phyloP scores from a whole-genome alignment of 495 filamentous ascomycete genomes.

The Penicillium canescens region DNA sequence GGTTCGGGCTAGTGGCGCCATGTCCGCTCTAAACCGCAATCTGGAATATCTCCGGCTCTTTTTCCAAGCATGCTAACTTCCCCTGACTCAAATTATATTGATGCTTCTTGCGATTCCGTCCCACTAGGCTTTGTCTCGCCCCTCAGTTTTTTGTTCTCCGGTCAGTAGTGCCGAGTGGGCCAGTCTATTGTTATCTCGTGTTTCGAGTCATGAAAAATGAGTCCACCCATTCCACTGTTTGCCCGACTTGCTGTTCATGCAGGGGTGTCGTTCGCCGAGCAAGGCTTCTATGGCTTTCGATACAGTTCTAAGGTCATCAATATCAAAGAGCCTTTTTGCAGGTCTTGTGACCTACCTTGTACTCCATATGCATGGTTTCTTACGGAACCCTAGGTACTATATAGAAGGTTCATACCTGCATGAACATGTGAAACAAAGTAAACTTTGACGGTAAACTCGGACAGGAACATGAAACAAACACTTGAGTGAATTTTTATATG shows the following conservation, averaged over 20 bases:
- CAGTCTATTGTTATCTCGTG: not conserved
- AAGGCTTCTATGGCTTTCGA: not conserved
- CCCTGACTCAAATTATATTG: conserved; percentile 22
- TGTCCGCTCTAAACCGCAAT: conserved; percentile 25
- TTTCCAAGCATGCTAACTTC: not conserved
- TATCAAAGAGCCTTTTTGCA: not conserved
- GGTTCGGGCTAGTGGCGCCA: conserved; percentile 14
- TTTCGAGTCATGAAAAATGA: not conserved
- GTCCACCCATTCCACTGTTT: conserved; percentile 1
- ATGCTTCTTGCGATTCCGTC: not conserved
- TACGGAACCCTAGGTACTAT: too few relatives aligned
- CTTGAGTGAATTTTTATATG: conserved; percentile 5
- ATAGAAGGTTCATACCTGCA: too few relatives aligned
- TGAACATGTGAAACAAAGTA: too few relatives aligned
- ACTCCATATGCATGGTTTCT: too few relatives aligned
- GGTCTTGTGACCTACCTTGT: not conserved
- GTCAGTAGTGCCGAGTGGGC: conserved; percentile 9
- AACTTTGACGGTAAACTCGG: too few relatives aligned
- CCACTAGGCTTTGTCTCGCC: not conserved
- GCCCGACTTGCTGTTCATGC: not conserved
- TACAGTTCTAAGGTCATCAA: not conserved
- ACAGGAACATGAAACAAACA: not conserved
- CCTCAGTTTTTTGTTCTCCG: not conserved
- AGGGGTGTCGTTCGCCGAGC: not conserved
- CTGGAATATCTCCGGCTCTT: conserved; percentile 27